Evolutionary conservation across 805 yeast species (phyloP).

Genomic region (Candida xiaguanensis): DNA sequence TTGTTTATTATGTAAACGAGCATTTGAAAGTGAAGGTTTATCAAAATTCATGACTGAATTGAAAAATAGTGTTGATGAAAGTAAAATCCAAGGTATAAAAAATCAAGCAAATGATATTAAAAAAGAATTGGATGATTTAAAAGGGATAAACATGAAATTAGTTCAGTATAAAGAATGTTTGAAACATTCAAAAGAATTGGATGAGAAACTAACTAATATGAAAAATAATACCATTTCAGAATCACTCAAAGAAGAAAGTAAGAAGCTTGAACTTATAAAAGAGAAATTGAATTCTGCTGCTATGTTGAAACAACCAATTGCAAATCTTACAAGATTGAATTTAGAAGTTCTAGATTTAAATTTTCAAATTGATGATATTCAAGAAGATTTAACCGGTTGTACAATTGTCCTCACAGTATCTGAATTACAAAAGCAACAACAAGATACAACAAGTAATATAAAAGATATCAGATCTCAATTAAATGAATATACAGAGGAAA

Average conservation of each 20-base stretch:
- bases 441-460: slow-evolving; percentile 32
- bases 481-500: slow-evolving; percentile 31
- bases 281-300: slow-evolving; percentile 9
- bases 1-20: slow-evolving; percentile 72
- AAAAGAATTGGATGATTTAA: slow-evolving; percentile 28
- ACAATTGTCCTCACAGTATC: slow-evolving; percentile 33
- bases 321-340: slow-evolving; percentile 31
- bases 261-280: slow-evolving; percentile 12
- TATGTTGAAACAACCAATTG: slow-evolving; percentile 20
- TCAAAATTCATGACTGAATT: slow-evolving; percentile 25
- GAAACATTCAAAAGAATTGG: slow-evolving; percentile 11
- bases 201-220: slow-evolving; percentile 3
- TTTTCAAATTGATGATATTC: slow-evolving; percentile 22
- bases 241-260: slow-evolving; percentile 6
- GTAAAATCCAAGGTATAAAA: slow-evolving; percentile 24
- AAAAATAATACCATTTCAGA: slow-evolving; percentile 1
- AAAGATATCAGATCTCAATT: slow-evolving; percentile 36
- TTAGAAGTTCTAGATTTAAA: slow-evolving; percentile 25
- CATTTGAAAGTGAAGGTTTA: slow-evolving; percentile 46
- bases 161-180: slow-evolving; percentile 21
- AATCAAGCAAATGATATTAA: slow-evolving; percentile 27
- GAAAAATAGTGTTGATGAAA: slow-evolving; percentile 24
- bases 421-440: slow-evolving; percentile 45
- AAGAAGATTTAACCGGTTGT: slow-evolving; percentile 35
- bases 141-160: slow-evolving; percentile 27